Evolutionary conservation across 345 rosid species (phyloP).

Genomic region (Turritis glabra): DNA sequence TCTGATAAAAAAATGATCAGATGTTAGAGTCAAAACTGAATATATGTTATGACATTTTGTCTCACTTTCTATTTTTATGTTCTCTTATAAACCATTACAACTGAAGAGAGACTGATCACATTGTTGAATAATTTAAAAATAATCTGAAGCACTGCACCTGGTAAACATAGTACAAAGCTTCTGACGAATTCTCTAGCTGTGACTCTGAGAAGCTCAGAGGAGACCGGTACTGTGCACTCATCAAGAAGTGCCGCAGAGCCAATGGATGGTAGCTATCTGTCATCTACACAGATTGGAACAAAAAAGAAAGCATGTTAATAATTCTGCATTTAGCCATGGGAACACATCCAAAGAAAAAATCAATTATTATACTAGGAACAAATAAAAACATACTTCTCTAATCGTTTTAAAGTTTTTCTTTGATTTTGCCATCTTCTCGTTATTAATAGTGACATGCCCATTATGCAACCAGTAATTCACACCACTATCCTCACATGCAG

Average conservation of each 20-base stretch:
- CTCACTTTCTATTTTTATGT: background rate
- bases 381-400: slow-evolving; percentile 52
- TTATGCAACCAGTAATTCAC: slow-evolving; percentile 89
- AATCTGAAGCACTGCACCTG: slow-evolving; percentile 54
- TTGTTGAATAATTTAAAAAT: background rate
- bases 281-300: slow-evolving; percentile 47
- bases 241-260: slow-evolving; percentile 82
- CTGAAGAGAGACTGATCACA: background rate
- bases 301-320: background rate
- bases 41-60: background rate
- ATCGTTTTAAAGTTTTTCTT: slow-evolving; percentile 70
- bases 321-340: background rate
- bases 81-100: background rate
- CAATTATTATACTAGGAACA: background rate
- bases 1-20: slow-evolving; percentile 45
- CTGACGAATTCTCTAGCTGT: slow-evolving; percentile 81
- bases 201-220: slow-evolving; percentile 62
- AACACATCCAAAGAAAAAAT: background rate
- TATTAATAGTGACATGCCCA: slow-evolving; percentile 83
- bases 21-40: background rate
- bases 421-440: slow-evolving; percentile 88
- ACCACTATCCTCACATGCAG: slow-evolving; percentile 61
- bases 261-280: slow-evolving; percentile 71
- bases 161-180: slow-evolving; percentile 70
- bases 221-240: slow-evolving; percentile 83